Conservation (phyloP, 805 yeast species). For the Kuraishia borneana region DNA sequence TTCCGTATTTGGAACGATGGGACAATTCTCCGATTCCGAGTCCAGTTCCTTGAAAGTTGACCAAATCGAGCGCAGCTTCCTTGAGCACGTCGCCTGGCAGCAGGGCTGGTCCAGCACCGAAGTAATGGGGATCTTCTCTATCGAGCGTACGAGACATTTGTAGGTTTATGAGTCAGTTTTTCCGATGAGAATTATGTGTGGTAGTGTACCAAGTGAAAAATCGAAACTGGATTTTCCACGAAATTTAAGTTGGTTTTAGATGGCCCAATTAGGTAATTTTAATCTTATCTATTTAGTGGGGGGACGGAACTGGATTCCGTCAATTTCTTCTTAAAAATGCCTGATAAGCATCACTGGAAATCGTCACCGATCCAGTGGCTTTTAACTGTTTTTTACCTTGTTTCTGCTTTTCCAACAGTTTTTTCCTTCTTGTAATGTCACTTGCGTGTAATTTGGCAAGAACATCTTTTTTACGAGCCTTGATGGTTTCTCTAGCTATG, state of each 20-base stretch:
- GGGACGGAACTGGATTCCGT: neutral
- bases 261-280: too few species aligned
- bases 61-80: slow-evolving; percentile 77
- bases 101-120: slow-evolving; percentile 98
- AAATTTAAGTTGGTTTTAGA: too few species aligned
- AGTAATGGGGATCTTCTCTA: slow-evolving; percentile 69
- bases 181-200: too few species aligned
- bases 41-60: slow-evolving; percentile 59
- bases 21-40: slow-evolving; percentile 94
- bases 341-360: slow-evolving; percentile 81
- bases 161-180: neutral
- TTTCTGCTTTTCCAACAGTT: slow-evolving; percentile 77
- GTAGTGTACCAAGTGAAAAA: too few species aligned
- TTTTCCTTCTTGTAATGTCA: slow-evolving; percentile 83
- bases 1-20: slow-evolving; percentile 84
- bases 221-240: too few species aligned
- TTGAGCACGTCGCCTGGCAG: slow-evolving; percentile 77
- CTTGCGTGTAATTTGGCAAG: slow-evolving; percentile 88
- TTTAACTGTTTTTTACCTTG: slow-evolving; percentile 87
- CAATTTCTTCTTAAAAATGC: slow-evolving; percentile 49
- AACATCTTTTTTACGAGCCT: slow-evolving; percentile 93
- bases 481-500: slow-evolving; percentile 85
- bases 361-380: slow-evolving; percentile 64
- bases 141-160: slow-evolving; percentile 22
- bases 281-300: neutral